Conservation (phyloP, 2,329 filamentous ascomycete genomes). For the Trichoderma simmonsii region DNA sequence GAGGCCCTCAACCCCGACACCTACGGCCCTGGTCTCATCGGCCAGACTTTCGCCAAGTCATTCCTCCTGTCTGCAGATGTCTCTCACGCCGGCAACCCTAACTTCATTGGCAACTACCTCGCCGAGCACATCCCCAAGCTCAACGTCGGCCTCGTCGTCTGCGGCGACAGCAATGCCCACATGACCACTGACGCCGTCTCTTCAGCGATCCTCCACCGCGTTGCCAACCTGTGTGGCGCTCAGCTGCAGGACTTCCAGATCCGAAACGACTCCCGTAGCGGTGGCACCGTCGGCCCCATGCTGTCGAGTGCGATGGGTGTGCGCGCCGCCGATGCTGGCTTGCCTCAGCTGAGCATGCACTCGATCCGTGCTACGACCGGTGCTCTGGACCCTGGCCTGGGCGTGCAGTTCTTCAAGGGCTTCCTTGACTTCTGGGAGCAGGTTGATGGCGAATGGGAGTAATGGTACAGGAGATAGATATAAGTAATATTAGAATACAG, state of each 20-base stretch:
- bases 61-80: conserved; percentile 94
- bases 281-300: conserved; percentile 94
- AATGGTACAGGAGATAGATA: background rate
- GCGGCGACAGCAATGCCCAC: conserved; percentile 83
- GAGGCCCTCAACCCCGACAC: conserved; percentile 59
- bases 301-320: conserved; percentile 78
- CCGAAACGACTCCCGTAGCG: conserved; percentile 82
- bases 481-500: background rate
- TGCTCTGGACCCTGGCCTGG: conserved; percentile 78
- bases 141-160: conserved; percentile 81
- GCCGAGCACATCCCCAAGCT: conserved; percentile 81
- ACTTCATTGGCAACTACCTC: conserved; percentile 82
- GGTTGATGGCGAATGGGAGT: conserved; percentile 75
- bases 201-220: conserved; percentile 72
- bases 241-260: conserved; percentile 90
- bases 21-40: conserved; percentile 61
- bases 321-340: conserved; percentile 78
- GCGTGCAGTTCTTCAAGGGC: conserved; percentile 82
- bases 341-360: conserved; percentile 94
- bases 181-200: conserved; percentile 94
- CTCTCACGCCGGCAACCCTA: conserved; percentile 90
- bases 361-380: conserved; percentile 87
- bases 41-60: conserved; percentile 83
- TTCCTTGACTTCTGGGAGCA: conserved; percentile 84
- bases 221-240: conserved; percentile 70